Evolutionary conservation across 257 asterid genomes (phyloP).

Genomic region (Dorcoceras hygrometricum): DNA sequence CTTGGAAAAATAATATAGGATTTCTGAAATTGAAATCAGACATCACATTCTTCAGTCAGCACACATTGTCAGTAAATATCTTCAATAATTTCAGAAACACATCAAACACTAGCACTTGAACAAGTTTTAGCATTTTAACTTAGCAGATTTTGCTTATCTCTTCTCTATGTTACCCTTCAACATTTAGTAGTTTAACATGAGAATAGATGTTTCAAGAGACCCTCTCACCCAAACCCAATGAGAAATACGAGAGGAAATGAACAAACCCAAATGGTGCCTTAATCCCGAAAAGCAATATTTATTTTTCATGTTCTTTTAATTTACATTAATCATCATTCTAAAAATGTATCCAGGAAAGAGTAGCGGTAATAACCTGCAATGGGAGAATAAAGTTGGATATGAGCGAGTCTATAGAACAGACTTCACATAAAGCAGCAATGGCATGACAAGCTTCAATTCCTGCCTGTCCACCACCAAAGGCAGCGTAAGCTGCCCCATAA

Average conservation of each 20-base stretch:
- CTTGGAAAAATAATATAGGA: background rate
- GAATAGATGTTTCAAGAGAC: background rate
- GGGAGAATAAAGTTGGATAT: constrained; percentile 97
- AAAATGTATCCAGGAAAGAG: background rate
- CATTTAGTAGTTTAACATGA: background rate
- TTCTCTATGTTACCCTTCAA: background rate
- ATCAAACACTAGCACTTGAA: background rate
- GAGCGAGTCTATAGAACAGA: constrained; percentile 81
- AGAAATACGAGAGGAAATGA: background rate
- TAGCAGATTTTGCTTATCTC: background rate
- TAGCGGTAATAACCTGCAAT: constrained; percentile 67
- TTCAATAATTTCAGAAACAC: no score
- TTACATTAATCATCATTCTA: constrained; percentile 7
- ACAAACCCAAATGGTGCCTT: background rate
- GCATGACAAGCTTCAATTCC: constrained; percentile 91
- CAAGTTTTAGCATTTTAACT: background rate
- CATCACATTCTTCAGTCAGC: no score
- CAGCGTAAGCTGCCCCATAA: constrained; percentile 71
- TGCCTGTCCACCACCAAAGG: constrained; percentile 64
- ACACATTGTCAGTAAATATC: background rate
- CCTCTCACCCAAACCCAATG: background rate
- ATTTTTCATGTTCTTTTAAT: background rate
- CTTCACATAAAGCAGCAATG: constrained; percentile 92
- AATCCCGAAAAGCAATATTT: constrained; percentile 1
- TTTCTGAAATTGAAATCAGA: background rate